Percentiles rank a stretch among this genome's conserved stretches.
Conservation (phyloP, 768 basidiomycete species). For the Artomyces pyxidatus region DNA sequence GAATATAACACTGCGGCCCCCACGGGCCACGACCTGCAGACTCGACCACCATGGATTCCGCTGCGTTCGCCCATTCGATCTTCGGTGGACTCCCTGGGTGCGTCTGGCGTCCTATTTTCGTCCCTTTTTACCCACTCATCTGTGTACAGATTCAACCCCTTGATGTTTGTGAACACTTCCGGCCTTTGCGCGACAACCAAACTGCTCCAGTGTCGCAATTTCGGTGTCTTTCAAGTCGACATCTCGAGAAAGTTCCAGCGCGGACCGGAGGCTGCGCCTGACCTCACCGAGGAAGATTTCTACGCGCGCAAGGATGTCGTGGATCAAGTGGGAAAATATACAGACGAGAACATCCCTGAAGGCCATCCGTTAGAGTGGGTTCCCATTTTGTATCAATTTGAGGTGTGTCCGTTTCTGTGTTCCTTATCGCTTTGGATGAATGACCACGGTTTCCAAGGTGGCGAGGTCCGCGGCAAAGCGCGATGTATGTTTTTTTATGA, state of each 20-base stretch:
- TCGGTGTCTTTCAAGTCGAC: neutral
- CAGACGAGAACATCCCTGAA: conserved; percentile 1
- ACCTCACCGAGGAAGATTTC: conserved; percentile 22
- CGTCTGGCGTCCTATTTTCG: no score
- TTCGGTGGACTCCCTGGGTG: no score
- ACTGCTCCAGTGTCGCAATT: neutral
- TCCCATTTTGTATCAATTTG: conserved; percentile 26
- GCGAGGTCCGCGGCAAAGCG: conserved; percentile 23
- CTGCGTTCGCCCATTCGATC: no score
- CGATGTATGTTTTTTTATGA: conserved; percentile 11
- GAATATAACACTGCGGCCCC: no score
- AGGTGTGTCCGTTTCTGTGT: conserved; percentile 20
- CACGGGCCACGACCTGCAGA: no score
- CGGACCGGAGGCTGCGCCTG: conserved; percentile 17
- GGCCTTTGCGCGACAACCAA: neutral
- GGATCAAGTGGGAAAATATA: conserved; percentile 19
- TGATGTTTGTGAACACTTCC: neutral
- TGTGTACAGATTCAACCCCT: no score
- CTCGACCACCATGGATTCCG: no score
- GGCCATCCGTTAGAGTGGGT: conserved; percentile 17
- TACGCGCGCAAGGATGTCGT: conserved; percentile 23
- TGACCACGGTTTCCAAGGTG: conserved; percentile 14
- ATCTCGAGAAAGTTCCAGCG: conserved; percentile 19
- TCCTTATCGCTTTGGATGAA: neutral
- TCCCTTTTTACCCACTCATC: no score